phyloP scores from a whole-genome alignment of 2,329 filamentous ascomycete genomes.

The Penicillium decumbens region DNA sequence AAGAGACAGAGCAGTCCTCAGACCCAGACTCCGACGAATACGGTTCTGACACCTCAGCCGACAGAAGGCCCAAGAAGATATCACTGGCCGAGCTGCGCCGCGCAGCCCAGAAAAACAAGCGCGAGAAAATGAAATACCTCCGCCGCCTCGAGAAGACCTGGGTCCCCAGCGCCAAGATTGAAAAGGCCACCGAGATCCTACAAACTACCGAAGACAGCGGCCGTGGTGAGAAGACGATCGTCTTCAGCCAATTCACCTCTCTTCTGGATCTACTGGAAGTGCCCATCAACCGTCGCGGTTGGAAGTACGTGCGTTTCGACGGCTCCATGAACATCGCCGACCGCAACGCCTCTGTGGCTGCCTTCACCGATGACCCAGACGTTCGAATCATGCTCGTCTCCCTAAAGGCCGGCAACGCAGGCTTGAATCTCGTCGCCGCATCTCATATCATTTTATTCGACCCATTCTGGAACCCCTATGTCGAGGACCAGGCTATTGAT shows the following conservation, averaged over 20 bases:
- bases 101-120: constrained; percentile 59
- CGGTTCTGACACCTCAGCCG: constrained; percentile 24
- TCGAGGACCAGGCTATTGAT: constrained; percentile 88
- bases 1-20: constrained; percentile 32
- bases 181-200: constrained; percentile 63
- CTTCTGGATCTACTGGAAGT: constrained; percentile 73
- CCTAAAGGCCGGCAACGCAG: constrained; percentile 75
- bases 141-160: constrained; percentile 63
- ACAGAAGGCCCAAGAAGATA: constrained; percentile 37
- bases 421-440: constrained; percentile 77
- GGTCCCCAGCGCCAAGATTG: constrained; percentile 70
- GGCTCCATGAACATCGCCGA: constrained; percentile 65
- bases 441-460: constrained; percentile 86
- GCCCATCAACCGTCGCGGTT: constrained; percentile 56
- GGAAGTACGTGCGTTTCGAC: constrained; percentile 66
- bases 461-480: constrained; percentile 91
- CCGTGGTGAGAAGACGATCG: constrained; percentile 67
- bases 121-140: constrained; percentile 65
- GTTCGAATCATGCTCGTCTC: constrained; percentile 71
- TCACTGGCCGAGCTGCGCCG: constrained; percentile 64
- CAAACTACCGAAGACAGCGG: constrained; percentile 46
- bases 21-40: constrained; percentile 38
- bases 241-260: constrained; percentile 78
- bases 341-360: constrained; percentile 62
- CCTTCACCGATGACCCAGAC: constrained; percentile 59